Evolutionary conservation across 2,329 filamentous ascomycete genomes (phyloP).

Genomic region (Lizonia empirigonia): DNA sequence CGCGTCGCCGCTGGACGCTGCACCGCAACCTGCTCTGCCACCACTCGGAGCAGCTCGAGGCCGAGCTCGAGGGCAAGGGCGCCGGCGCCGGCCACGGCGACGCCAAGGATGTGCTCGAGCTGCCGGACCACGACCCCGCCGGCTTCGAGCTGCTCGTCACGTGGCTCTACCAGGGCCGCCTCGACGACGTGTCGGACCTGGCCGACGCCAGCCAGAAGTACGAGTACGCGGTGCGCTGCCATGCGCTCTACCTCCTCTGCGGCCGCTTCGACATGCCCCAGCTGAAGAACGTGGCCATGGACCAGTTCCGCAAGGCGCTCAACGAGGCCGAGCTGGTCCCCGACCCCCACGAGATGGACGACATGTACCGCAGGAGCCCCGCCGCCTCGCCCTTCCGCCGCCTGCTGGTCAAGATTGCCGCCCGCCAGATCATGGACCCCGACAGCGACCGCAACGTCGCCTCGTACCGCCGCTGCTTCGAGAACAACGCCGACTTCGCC

Average conservation of each 20-base stretch:
- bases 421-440: slow-evolving; percentile 63
- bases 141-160: slow-evolving; percentile 62
- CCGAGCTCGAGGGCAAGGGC: slow-evolving; percentile 47
- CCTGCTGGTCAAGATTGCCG: slow-evolving; percentile 60
- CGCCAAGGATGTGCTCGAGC: slow-evolving; percentile 51
- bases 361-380: slow-evolving; percentile 57
- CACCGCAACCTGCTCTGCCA: slow-evolving; percentile 60
- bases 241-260: slow-evolving; percentile 60
- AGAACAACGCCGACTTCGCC: slow-evolving; percentile 57
- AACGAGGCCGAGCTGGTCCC: slow-evolving; percentile 58
- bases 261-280: slow-evolving; percentile 57
- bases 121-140: slow-evolving; percentile 56
- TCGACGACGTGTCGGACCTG: slow-evolving; percentile 57
- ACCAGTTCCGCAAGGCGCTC: slow-evolving; percentile 59
- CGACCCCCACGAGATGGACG: slow-evolving; percentile 60
- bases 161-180: slow-evolving; percentile 61
- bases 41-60: slow-evolving; percentile 55
- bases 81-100: slow-evolving; percentile 40
- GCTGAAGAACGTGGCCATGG: slow-evolving; percentile 61
- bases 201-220: slow-evolving; percentile 56
- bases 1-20: slow-evolving; percentile 56
- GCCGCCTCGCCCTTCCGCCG: slow-evolving; percentile 55
- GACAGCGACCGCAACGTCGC: slow-evolving; percentile 56
- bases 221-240: slow-evolving; percentile 60
- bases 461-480: slow-evolving; percentile 58